These are phyloP conservation scores for Pichia gijzeniarum DNA, from an alignment of 805 yeast genomes.

Conservation along the genomic window DNA sequence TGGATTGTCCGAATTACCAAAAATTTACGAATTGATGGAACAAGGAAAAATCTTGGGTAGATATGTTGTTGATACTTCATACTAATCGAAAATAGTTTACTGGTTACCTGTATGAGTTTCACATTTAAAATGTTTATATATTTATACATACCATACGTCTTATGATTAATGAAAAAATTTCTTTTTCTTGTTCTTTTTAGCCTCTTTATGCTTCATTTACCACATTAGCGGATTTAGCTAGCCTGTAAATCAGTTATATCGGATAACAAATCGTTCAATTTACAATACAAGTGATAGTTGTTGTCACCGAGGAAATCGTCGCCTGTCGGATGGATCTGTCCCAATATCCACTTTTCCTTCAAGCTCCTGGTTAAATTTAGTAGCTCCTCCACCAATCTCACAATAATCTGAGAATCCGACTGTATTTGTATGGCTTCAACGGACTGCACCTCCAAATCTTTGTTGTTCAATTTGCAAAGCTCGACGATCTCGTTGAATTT, in stretches of 20 bases:
- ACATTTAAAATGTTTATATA: no score
- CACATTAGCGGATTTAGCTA: no score
- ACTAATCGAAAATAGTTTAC: slow-evolving; percentile 30
- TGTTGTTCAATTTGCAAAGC: slow-evolving; percentile 32
- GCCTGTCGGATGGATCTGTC: slow-evolving; percentile 37
- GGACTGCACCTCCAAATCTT: slow-evolving; percentile 33
- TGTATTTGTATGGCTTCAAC: slow-evolving; percentile 54
- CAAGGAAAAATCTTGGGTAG: slow-evolving; percentile 84
- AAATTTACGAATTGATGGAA: slow-evolving; percentile 73
- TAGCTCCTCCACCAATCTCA: slow-evolving; percentile 48
- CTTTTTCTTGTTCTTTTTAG: no score
- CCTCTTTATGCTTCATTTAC: no score
- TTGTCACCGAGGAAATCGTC: slow-evolving; percentile 16
- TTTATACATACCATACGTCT: no score
- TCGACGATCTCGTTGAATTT: slow-evolving; percentile 50
- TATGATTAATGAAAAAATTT: no score
- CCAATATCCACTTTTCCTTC: slow-evolving; percentile 53
- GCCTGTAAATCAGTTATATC: slow-evolving; percentile 22
- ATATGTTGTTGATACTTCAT: slow-evolving; percentile 76
- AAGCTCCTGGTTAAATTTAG: slow-evolving; percentile 41
- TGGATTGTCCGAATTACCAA: slow-evolving; percentile 65
- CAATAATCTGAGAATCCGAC: slow-evolving; percentile 43
- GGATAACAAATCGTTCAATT: slow-evolving; percentile 32
- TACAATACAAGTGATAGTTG: slow-evolving; percentile 26
- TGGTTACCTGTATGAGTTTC: no score